Conservation (phyloP, 2,329 filamentous ascomycete species). For the Fusarium verrucosum region DNA sequence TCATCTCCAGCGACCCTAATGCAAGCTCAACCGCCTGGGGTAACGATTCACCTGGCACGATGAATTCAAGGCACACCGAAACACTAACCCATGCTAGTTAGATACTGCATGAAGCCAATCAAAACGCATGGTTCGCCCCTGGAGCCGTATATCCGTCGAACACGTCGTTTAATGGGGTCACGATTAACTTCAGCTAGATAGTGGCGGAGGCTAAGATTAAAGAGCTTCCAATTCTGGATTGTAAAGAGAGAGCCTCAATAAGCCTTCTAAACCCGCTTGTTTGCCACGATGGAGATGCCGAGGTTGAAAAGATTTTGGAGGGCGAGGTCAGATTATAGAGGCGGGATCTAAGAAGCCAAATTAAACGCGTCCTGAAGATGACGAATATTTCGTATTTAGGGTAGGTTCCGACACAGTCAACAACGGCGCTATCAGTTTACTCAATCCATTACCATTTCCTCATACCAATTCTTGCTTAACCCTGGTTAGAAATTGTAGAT, state of each 20-base stretch:
- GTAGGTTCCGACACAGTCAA: background rate
- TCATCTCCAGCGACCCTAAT: slow-evolving; percentile 19
- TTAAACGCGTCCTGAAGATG: background rate
- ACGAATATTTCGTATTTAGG: background rate
- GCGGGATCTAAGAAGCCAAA: background rate
- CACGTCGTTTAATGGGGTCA: background rate
- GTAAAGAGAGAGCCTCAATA: slow-evolving; percentile 6
- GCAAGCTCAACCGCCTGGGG: slow-evolving; percentile 17
- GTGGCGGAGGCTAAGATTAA: slow-evolving; percentile 1
- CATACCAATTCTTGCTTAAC: too few relatives aligned
- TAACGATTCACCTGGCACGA: slow-evolving; percentile 7
- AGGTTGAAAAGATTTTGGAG: background rate
- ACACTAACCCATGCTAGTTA: background rate
- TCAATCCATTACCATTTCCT: too few relatives aligned
- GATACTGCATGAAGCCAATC: slow-evolving; percentile 16
- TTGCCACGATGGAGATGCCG: background rate
- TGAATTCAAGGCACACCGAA: background rate
- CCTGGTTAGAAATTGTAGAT: too few relatives aligned
- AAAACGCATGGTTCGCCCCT: background rate
- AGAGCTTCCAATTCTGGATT: background rate
- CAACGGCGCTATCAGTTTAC: background rate
- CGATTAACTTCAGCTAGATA: slow-evolving; percentile 14
- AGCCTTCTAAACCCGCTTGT: slow-evolving; percentile 5
- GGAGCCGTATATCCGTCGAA: slow-evolving; percentile 10
- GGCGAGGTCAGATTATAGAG: background rate